These are phyloP conservation scores for Ascochyta viciae-villosae DNA, from an alignment of 2,329 filamentous ascomycete species.

Conservation along the genomic window DNA sequence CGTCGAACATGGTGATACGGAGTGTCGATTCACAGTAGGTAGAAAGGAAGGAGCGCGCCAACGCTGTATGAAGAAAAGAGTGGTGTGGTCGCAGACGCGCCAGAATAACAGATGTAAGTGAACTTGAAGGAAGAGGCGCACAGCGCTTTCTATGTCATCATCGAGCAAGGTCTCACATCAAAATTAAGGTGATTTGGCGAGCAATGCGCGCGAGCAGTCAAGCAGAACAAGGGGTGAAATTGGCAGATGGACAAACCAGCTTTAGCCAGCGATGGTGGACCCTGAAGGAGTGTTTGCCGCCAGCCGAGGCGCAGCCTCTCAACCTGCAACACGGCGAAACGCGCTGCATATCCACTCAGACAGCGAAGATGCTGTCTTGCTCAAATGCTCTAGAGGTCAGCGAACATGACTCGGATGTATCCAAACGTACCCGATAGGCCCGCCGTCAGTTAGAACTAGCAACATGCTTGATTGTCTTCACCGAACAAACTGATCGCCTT, in stretches of 20 bases:
- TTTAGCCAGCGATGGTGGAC: constrained; percentile 25
- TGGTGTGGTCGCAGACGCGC: constrained; percentile 3
- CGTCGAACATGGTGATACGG: constrained; percentile 9
- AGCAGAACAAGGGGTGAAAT: constrained; percentile 19
- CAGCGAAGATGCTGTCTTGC: constrained; percentile 6
- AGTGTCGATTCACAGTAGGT: not conserved
- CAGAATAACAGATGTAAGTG: constrained; percentile 2
- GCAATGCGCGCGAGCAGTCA: constrained; percentile 25
- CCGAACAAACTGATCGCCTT: too few species aligned
- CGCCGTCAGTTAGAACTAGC: not conserved
- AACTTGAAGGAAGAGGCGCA: constrained; percentile 23
- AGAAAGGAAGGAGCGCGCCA: not conserved
- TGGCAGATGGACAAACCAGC: constrained; percentile 18
- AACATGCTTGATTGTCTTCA: not conserved
- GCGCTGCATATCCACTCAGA: constrained; percentile 19
- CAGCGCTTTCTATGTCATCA: constrained; percentile 36
- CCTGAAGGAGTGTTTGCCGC: constrained; percentile 26
- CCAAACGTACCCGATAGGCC: too few species aligned
- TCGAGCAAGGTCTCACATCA: constrained; percentile 22
- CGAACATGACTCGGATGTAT: not conserved
- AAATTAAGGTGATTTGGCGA: constrained; percentile 30
- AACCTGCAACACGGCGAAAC: constrained; percentile 43
- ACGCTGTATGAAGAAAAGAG: not conserved
- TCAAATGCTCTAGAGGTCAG: not conserved
- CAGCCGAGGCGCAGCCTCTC: constrained; percentile 37